These are phyloP conservation scores for Rosa rugosa DNA, from an alignment of 306 rosid species.

Conservation along the genomic window DNA sequence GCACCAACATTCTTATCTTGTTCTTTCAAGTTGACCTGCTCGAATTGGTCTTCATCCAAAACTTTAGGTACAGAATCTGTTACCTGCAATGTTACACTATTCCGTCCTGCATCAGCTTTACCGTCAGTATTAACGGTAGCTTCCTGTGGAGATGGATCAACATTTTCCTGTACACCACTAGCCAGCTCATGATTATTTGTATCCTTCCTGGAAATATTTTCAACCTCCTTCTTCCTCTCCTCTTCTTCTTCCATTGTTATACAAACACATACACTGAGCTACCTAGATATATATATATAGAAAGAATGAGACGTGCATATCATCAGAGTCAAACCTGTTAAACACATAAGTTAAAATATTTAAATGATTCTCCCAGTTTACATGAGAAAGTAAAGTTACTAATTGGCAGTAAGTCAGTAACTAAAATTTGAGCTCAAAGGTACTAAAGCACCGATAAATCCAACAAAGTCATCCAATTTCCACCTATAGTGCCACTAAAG, in stretches of 20 bases:
- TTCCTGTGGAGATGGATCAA: conserved; percentile 34
- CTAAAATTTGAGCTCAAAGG: neutral
- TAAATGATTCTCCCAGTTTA: conserved; percentile 5
- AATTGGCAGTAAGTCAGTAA: neutral
- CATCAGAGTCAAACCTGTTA: conserved; percentile 13
- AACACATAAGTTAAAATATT: conserved; percentile 9
- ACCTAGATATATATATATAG: conserved; percentile 38
- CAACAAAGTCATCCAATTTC: neutral
- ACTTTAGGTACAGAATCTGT: conserved; percentile 30
- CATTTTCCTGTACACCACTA: conserved; percentile 34
- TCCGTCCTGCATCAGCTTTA: conserved; percentile 29
- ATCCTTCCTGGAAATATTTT: conserved; percentile 38
- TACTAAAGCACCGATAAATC: neutral
- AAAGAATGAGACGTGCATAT: neutral
- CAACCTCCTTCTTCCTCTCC: conserved; percentile 42
- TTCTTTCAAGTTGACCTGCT: conserved; percentile 70
- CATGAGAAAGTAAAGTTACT: conserved; percentile 5
- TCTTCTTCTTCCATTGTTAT: conserved; percentile 78
- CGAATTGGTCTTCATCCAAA: conserved; percentile 55
- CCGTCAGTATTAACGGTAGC: conserved; percentile 23
- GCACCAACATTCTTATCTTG: conserved; percentile 47
- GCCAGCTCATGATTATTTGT: conserved; percentile 34
- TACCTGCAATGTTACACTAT: conserved; percentile 28
- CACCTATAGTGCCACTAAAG: neutral
- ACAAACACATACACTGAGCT: conserved; percentile 26